Conservation (phyloP, 2,329 filamentous ascomycete genomes). For the Ophiosphaerella herpotricha region DNA sequence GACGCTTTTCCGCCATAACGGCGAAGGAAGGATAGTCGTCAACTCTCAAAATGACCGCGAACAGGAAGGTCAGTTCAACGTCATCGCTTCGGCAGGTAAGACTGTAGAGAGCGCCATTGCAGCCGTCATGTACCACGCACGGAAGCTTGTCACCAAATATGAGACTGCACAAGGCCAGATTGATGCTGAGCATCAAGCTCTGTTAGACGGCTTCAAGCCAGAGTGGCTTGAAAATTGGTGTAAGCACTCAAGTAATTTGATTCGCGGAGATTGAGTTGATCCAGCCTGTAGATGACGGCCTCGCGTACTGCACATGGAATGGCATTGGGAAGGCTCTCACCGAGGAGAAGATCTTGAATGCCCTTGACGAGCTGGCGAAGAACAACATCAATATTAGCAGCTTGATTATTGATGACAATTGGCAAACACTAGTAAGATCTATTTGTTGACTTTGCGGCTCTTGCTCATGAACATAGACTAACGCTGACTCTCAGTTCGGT, state of each 20-base stretch:
- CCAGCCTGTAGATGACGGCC: conserved; percentile 65
- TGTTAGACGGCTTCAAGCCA: conserved; percentile 57
- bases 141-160: conserved; percentile 61
- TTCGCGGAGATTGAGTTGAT: neutral
- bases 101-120: conserved; percentile 77
- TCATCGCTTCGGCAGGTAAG: conserved; percentile 73
- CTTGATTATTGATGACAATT: conserved; percentile 96
- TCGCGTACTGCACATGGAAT: conserved; percentile 98
- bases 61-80: conserved; percentile 58
- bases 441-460: neutral
- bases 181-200: conserved; percentile 53
- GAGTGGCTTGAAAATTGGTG: conserved; percentile 84
- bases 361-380: conserved; percentile 71
- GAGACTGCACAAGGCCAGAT: conserved; percentile 52
- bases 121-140: conserved; percentile 85
- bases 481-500: conserved; percentile 51
- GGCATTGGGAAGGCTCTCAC: conserved; percentile 82
- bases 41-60: conserved; percentile 73
- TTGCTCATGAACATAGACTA: conserved; percentile 38
- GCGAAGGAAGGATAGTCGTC: conserved; percentile 68
- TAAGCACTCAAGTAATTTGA: conserved; percentile 8
- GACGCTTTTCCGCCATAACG: conserved; percentile 69
- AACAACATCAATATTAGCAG: conserved; percentile 78
- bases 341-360: conserved; percentile 76
- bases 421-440: conserved; percentile 54